These are phyloP conservation scores for Pseudophaeomoniella oleicola DNA, from an alignment of 2,329 filamentous ascomycete species.

Conservation along the genomic window DNA sequence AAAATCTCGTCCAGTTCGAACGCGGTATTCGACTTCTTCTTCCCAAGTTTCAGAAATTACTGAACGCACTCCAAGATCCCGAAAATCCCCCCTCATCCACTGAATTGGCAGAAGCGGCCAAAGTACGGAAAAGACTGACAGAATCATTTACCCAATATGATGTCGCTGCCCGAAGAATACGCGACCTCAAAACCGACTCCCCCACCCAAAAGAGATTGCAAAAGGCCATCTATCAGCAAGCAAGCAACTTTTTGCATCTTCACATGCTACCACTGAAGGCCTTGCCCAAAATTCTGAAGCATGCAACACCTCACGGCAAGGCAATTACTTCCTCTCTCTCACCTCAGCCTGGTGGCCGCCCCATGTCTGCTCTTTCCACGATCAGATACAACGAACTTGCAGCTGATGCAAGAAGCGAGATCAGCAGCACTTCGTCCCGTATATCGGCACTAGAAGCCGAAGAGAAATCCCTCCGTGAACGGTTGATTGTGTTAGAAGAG, in stretches of 20 bases:
- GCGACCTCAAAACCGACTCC: slow-evolving; percentile 61
- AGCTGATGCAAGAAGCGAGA: slow-evolving; percentile 24
- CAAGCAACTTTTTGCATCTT: slow-evolving; percentile 68
- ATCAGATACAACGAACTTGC: slow-evolving; percentile 44
- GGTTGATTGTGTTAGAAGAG: slow-evolving; percentile 74
- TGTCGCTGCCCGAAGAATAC: slow-evolving; percentile 61
- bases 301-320: slow-evolving; percentile 39
- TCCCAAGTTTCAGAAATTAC: slow-evolving; percentile 67
- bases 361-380: slow-evolving; percentile 35
- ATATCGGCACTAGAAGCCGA: slow-evolving; percentile 62
- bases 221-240: slow-evolving; percentile 67
- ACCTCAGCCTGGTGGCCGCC: slow-evolving; percentile 11
- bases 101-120: slow-evolving; percentile 72
- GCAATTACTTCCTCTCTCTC: slow-evolving; percentile 7
- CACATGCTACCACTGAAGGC: slow-evolving; percentile 82
- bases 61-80: slow-evolving; percentile 59
- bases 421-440: slow-evolving; percentile 6
- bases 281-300: slow-evolving; percentile 52
- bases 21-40: slow-evolving; percentile 68
- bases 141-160: slow-evolving; percentile 86
- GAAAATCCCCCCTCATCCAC: slow-evolving; percentile 48
- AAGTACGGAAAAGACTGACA: slow-evolving; percentile 76
- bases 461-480: slow-evolving; percentile 67
- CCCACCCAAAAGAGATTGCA: slow-evolving; percentile 62
- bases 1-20: slow-evolving; percentile 75